phyloP scores from a whole-genome alignment of 2,329 filamentous ascomycete genomes.

The Fusarium mangiferae region DNA sequence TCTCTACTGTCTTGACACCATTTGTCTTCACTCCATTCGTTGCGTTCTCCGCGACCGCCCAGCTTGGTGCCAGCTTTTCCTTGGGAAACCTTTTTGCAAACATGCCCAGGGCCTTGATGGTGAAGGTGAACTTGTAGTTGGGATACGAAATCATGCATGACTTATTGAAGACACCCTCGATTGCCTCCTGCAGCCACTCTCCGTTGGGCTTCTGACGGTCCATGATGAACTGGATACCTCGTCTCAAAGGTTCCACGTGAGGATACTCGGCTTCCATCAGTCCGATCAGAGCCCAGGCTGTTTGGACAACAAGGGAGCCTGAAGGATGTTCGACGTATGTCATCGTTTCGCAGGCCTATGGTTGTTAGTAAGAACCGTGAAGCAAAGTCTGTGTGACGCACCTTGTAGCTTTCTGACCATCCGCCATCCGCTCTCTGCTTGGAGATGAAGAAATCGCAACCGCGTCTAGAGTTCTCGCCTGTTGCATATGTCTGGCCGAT shows the following conservation, averaged over 20 bases:
- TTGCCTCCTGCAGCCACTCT: constrained; percentile 94
- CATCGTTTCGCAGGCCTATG: constrained; percentile 78
- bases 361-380: constrained; percentile 19
- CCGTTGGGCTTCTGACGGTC: constrained; percentile 85
- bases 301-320: constrained; percentile 91
- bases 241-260: constrained; percentile 75
- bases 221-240: constrained; percentile 84
- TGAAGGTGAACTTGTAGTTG: constrained; percentile 98
- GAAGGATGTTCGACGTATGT: constrained; percentile 78
- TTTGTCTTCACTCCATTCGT: neutral
- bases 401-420: constrained; percentile 94
- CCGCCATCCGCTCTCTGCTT: constrained; percentile 90
- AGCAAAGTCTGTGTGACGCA: constrained; percentile 46
- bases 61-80: constrained; percentile 58
- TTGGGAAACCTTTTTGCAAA: constrained; percentile 80
- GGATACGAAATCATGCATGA: constrained; percentile 99
- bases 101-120: constrained; percentile 92
- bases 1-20: neutral
- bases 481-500: constrained; percentile 85
- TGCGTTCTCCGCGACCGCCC: constrained; percentile 10
- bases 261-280: constrained; percentile 87
- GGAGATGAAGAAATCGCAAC: constrained; percentile 85
- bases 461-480: constrained; percentile 75
- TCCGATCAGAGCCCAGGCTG: constrained; percentile 87
- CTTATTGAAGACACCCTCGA: constrained; percentile 99